Base-by-base conservation (phyloP, 768 basidiomycete genomes). In the Zangia roseola region DNA sequence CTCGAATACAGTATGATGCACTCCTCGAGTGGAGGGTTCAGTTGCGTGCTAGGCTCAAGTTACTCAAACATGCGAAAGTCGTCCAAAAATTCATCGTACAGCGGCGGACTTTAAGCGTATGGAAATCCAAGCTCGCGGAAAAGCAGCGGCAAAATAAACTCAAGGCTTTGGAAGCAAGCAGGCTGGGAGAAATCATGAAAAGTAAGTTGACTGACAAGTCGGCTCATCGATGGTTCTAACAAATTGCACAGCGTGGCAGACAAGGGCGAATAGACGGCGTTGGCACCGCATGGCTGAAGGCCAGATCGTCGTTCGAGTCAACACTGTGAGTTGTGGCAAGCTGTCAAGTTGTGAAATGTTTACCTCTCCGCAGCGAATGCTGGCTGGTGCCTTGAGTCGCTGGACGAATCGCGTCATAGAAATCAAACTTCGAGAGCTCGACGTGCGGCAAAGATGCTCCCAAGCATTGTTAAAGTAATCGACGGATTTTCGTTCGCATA, bases 381-480 rank as follows among this genome's bases (percentile, higher is more conserved):
- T 83, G 52, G 65, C 68, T n/a, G 61, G 68, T 37, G 58, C 74
- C 3, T 62, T 92, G 47, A 63, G 69, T 17, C 69, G 61, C 35
- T 93, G 90, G 90, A 88, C 82, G 9, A 82, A 83, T 55, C 78
- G 80, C 6, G 83, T 89, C 8, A 85, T 91, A 49, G 81, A 81
- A 40, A 65, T 88, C 41, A 92, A 91, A 61, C 74, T 82, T 43
- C 79, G 83, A 25, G 88, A 90, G 62, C 62, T 88, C n/a, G 80
- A 87, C 39, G 74, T 81, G 17, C 67, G 69, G 8, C 81, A 85
- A 49, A 74, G 71, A 46, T 69, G 69, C 47, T 68, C 76, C 20
- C 70, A 65, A 30, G 57, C 57, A 13, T 44, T 75, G 17, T 43
- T 76, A 6, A 60, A 60, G 79, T 81, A 49, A 54, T 67, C 51